phyloP scores from a whole-genome alignment of 352 stramenopile species.

The Phytopythium boreale region DNA sequence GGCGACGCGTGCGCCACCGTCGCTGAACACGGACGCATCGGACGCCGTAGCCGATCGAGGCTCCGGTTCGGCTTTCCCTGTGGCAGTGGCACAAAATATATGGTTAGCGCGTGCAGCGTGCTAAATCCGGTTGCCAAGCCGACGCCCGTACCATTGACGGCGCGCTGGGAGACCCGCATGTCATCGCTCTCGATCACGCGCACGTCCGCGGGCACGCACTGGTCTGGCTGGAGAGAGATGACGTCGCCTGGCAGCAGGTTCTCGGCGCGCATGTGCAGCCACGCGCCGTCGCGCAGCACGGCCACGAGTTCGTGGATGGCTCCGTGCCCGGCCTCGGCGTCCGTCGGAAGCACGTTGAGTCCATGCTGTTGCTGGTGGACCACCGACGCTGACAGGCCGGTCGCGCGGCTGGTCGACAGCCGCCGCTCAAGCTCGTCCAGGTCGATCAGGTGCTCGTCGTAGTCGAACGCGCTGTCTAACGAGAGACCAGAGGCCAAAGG shows the following conservation, averaged over 20 bases:
- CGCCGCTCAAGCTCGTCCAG: slow-evolving; percentile 45
- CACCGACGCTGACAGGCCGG: slow-evolving; percentile 21
- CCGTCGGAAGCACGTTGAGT: slow-evolving; percentile 46
- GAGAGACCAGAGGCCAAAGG: background rate
- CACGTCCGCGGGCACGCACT: slow-evolving; percentile 52
- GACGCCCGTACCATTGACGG: slow-evolving; percentile 18
- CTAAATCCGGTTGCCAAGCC: background rate
- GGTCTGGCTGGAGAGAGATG: slow-evolving; percentile 42
- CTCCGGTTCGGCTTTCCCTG: slow-evolving; percentile 16
- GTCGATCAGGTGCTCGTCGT: slow-evolving; percentile 45
- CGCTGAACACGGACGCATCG: slow-evolving; percentile 43
- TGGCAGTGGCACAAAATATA: too few relatives aligned
- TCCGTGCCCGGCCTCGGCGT: slow-evolving; percentile 40
- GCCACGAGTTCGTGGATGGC: slow-evolving; percentile 54
- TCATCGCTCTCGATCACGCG: slow-evolving; percentile 45
- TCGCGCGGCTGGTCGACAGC: slow-evolving; percentile 27
- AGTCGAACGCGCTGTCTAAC: slow-evolving; percentile 1
- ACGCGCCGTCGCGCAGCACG: slow-evolving; percentile 46
- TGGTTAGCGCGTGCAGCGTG: background rate
- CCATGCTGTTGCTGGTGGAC: slow-evolving; percentile 24
- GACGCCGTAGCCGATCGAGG: slow-evolving; percentile 20
- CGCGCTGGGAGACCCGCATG: slow-evolving; percentile 43
- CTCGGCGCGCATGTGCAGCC: slow-evolving; percentile 56
- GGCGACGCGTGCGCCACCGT: slow-evolving; percentile 24
- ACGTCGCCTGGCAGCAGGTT: slow-evolving; percentile 47